Conservation (phyloP, 2,329 filamentous ascomycete genomes). For the Aspergillaceae sp. region DNA sequence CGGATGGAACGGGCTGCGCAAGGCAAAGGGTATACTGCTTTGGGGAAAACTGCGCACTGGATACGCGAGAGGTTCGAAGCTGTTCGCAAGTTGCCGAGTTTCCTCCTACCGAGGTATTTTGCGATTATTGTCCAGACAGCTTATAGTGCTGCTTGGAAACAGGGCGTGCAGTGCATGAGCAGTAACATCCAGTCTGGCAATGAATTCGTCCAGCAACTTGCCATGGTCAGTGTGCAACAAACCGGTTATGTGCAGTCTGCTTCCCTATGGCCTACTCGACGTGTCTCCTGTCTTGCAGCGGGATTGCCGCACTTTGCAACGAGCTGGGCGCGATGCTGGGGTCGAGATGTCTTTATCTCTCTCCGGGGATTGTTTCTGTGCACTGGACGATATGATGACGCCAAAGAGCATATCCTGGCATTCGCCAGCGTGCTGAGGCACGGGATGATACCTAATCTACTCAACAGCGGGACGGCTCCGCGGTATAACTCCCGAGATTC, state of each 20-base stretch:
- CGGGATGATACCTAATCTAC: constrained; percentile 92
- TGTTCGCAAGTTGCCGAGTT: constrained; percentile 75
- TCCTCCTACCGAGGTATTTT: constrained; percentile 87
- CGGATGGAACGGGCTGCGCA: constrained; percentile 66
- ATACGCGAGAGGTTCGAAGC: constrained; percentile 76
- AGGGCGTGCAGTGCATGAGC: constrained; percentile 69
- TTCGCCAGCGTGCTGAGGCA: constrained; percentile 97
- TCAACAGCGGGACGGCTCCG: constrained; percentile 75
- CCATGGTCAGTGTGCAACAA: constrained; percentile 86
- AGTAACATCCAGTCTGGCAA: constrained; percentile 71
- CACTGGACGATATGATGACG: constrained; percentile 79
- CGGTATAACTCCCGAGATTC: constrained; percentile 95
- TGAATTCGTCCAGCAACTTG: constrained; percentile 77
- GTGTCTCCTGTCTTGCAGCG: constrained; percentile 79
- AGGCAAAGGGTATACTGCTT: constrained; percentile 51
- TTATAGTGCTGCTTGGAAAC: constrained; percentile 73
- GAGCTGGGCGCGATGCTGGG: constrained; percentile 95
- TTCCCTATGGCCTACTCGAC: constrained; percentile 77
- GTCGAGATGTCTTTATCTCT: constrained; percentile 93
- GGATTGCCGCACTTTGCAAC: constrained; percentile 90
- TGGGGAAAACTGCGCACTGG: constrained; percentile 66
- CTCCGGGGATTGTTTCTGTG: constrained; percentile 84
- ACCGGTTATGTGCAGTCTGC: constrained; percentile 83
- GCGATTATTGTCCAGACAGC: constrained; percentile 79
- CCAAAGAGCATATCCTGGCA: constrained; percentile 85